These are phyloP conservation scores for Micromonas commoda DNA, from an alignment of 139 green algal species.

Conservation along the genomic window DNA sequence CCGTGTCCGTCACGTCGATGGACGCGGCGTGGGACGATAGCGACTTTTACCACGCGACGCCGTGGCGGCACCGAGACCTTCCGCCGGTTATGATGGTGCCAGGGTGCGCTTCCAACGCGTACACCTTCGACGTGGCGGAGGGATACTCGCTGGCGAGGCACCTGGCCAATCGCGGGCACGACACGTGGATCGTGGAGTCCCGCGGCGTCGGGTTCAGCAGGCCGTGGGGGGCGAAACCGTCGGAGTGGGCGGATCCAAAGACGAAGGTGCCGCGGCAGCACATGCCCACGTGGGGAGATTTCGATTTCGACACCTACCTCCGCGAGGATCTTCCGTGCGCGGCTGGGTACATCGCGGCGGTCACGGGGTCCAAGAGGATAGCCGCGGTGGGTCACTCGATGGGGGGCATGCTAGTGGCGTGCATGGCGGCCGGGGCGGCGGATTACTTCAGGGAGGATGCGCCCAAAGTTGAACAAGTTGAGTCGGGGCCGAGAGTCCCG, in stretches of 20 bases:
- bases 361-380: not conserved
- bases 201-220: conserved; percentile 16
- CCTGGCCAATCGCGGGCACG: not conserved
- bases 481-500: too few relatives aligned
- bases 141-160: not conserved
- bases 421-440: not conserved
- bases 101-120: conserved; percentile 24
- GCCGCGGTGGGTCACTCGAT: conserved; percentile 18
- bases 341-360: not conserved
- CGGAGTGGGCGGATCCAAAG: not conserved
- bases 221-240: not conserved
- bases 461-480: not conserved
- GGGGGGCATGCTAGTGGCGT: conserved; percentile 17
- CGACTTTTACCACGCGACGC: not conserved
- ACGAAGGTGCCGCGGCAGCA: not conserved
- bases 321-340: conserved; percentile 1
- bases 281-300: not conserved
- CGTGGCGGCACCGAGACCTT: not conserved
- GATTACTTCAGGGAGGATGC: not conserved
- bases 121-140: conserved; percentile 9
- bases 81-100: conserved; percentile 20
- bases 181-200: conserved; percentile 23
- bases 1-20: not conserved
- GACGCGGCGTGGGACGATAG: not conserved
- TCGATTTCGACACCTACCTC: conserved; percentile 22